Evolutionary conservation across 805 yeast genomes (phyloP), one percentile per base, ranked within the genome.

Genomic region (Kregervanrija pseudodelftensis): DNA sequence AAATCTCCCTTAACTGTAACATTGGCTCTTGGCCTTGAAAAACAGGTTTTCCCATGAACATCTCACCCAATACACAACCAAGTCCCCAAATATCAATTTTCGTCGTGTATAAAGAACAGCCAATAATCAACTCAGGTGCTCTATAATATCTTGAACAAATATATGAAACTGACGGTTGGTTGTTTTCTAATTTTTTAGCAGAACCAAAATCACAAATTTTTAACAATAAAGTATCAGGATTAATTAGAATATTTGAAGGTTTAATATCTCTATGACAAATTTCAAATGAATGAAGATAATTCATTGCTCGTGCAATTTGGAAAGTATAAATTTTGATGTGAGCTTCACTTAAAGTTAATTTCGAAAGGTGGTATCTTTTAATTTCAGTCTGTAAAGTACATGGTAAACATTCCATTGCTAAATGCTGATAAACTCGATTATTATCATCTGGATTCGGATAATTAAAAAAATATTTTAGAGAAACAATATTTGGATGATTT

Each of bases 41-140:
- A n/a, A 93, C 79, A 1, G 98, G 95, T 60, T 79, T 82, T 12
- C 97, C 97, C 50, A 89, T 74, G 45, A 84, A 73, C 86, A 93
- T 82, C 66, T 93, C 99, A 11, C 97, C 96, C 48, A 93, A 68
- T 33, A 93, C 96, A 69, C 99, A 91, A 1, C 98, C 99, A 48
- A 91, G 70, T 13, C 97, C 96, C 99, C 99, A 93, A 57, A 90
- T 84, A 64, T 93, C 99, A 47, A 93, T 91, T 58, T 89, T 86
- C 3, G 95, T 82, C 4, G 95, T 79, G 63, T 93, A 93, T 34
- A 82, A 75, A 47, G 90, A 79, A 55, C 89, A 84, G 2, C 99
- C 99, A 44, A 93, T 80, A 59, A 93, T 85, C 48, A 93, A 74
- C 64, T 93, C 99, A 0, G 99, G 99, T 1, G 98, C 95, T 55